These are phyloP conservation scores for Magnaporthiopsis rhizophila DNA, from an alignment of 2,329 filamentous ascomycete species.

Conservation along the genomic window DNA sequence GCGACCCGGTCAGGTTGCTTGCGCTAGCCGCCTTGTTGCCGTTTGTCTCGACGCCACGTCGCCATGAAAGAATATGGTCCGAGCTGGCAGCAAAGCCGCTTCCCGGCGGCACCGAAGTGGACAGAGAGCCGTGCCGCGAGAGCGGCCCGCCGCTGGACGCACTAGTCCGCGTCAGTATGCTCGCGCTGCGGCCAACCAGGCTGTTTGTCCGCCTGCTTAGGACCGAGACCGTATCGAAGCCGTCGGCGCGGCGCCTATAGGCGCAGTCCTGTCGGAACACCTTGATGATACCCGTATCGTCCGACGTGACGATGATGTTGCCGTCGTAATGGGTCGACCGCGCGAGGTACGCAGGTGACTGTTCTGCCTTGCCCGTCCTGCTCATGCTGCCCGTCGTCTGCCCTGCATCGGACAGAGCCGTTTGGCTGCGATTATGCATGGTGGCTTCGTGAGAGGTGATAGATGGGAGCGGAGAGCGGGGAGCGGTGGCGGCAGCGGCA, in stretches of 20 bases:
- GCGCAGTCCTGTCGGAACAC: slow-evolving; percentile 95
- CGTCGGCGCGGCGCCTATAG: slow-evolving; percentile 68
- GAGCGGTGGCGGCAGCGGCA: neutral
- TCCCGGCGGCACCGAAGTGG: slow-evolving; percentile 20
- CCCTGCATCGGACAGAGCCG: slow-evolving; percentile 10
- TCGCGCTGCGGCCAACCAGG: slow-evolving; percentile 49
- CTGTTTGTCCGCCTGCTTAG: slow-evolving; percentile 63
- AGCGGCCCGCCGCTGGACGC: slow-evolving; percentile 34
- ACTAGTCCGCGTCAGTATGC: slow-evolving; percentile 46
- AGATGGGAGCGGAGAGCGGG: slow-evolving; percentile 6
- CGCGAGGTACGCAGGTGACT: slow-evolving; percentile 69
- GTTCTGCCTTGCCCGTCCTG: slow-evolving; percentile 39
- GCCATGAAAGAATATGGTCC: slow-evolving; percentile 84
- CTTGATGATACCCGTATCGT: slow-evolving; percentile 83
- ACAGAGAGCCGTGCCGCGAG: slow-evolving; percentile 45
- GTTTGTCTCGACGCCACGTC: slow-evolving; percentile 51
- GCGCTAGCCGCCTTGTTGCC: slow-evolving; percentile 23
- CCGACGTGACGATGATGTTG: slow-evolving; percentile 87
- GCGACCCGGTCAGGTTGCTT: neutral
- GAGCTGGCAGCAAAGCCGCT: slow-evolving; percentile 28
- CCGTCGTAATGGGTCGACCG: slow-evolving; percentile 70
- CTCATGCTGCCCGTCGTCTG: slow-evolving; percentile 11
- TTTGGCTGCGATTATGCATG: slow-evolving; percentile 11
- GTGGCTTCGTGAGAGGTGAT: neutral
- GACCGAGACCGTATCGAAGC: slow-evolving; percentile 69